Evolutionary conservation across 345 rosid species (phyloP), one percentile per base, ranked within the genome.

Genomic region (Boechera stricta): DNA sequence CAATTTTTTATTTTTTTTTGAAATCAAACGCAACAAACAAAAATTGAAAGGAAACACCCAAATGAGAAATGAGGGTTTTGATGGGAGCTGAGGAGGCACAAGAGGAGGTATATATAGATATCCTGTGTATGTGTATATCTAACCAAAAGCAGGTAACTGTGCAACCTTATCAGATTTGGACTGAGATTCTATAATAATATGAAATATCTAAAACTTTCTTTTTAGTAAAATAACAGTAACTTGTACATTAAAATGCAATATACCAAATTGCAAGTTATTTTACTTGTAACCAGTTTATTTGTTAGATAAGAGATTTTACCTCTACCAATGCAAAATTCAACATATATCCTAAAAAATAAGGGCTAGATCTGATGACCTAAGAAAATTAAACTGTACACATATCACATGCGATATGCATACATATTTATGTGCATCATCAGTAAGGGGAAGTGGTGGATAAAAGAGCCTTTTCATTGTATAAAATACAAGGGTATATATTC

Each of bases 31-130:
- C 60, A 65, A 41, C 13, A 44, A 64, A 51, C 39, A 48, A 45
- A 39, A 49, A 52, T 6, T 45, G 31, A 63, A 62, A 70, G 24
- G 24, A 44, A 57, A 54, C 32, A 24, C 7, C 10, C 26, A 77
- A 56, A 73, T 70, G 74, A 69, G 77, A 62, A 73, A 63, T 53
- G 77, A 72, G 48, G 39, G 29, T 65, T 70, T 69, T 51, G 67
- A 45, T 72, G 72, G 78, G 16, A 66, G 71, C 24, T 55, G 59
- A 48, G 57, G 66, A n/a, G 66, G 71, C 61, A 57, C 69, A 66
- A 41, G 79, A 55, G 42, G 29, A 77, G 73, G 69, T 71, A 57
- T 80, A 80, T 75, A 74, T 75, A 75, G 61, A 63, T 63, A 62
- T 69, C 75, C 10, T 69, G 47, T 42, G 38, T 69, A 42, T 76